Percentiles rank a stretch among this genome's conserved stretches.
phyloP scores from a whole-genome alignment of 78 protist genomes.

The Dictyostelium firmibasis region DNA sequence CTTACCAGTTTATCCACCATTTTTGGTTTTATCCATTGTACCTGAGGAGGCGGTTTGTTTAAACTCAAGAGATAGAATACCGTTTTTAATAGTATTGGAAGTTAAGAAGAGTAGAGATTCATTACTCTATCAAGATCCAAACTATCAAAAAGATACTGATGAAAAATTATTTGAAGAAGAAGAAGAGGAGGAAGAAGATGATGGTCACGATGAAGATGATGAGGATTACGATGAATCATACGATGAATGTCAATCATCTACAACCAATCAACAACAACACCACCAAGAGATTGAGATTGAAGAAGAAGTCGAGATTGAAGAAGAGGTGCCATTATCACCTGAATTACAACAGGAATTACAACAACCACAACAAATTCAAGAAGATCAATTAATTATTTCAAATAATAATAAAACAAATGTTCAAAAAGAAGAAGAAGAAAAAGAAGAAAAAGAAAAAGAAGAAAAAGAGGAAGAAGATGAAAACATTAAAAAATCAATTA shows the following conservation, averaged over 20 bases:
- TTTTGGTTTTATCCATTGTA: constrained; percentile 5
- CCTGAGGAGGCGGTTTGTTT: constrained; percentile 51
- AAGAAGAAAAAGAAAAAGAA: neutral
- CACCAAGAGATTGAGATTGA: neutral
- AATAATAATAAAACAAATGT: neutral
- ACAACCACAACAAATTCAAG: neutral
- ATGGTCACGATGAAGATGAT: neutral
- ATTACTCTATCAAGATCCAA: constrained; percentile 8
- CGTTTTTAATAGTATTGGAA: constrained; percentile 29
- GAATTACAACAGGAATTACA: neutral
- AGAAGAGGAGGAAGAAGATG: neutral
- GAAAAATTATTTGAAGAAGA: neutral
- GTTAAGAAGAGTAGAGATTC: constrained; percentile 10
- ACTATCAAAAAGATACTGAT: neutral
- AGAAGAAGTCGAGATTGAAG: neutral
- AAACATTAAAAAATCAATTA: neutral
- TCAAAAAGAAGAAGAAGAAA: neutral
- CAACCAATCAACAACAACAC: neutral
- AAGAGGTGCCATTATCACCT: neutral
- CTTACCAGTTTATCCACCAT: constrained; percentile 62
- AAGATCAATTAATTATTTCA: neutral
- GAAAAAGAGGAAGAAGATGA: neutral
- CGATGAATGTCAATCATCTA: neutral
- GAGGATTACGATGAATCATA: neutral
- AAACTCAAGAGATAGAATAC: constrained; percentile 60